Base-by-base conservation (phyloP, 2,329 filamentous ascomycete species). In the Microdochium paspali region DNA sequence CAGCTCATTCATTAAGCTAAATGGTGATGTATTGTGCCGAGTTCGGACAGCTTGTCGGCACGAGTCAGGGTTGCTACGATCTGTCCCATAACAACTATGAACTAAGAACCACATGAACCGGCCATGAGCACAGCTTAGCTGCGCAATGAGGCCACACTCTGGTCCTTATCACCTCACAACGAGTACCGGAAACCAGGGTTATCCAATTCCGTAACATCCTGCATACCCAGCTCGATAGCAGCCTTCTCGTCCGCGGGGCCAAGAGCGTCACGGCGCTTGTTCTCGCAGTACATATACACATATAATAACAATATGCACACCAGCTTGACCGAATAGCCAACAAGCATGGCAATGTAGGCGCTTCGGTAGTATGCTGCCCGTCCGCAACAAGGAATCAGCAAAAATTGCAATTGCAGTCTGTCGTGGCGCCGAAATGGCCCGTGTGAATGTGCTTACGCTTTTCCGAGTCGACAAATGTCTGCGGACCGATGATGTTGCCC, bases 401-500 rank as follows among this genome's bases (percentile, higher is more conserved):
- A n/a, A 40, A 4, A n/a, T n/a, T n/a, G n/a, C n/a, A n/a, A n/a
- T n/a, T n/a, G n/a, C n/a, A n/a, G n/a, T n/a, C n/a, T n/a, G n/a
- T 10, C 3, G n/a, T 25, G n/a, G 12, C 10, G 23, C 12, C 10
- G n/a, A n/a, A 10, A 9, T 20, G 12, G 13, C 12, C 31, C 7
- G 12, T 25, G 13, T 26, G 24, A 15, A 7, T 2, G 21, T 7
- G 10, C 57, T 55, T 49, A 60, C 56, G 56, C 5, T 51, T 51
- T 54, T 60, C 58, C 13, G 47, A 24, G 2, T 48, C 40, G 20
- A 54, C 51, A 48, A 62, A 62, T 4, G 61, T 61, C 46, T 63
- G 61, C 2, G 60, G 60, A 10, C 61, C 60, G 39, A 63, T 61
- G 50, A 63, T 61, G 49, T 62, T 63, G 3, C 61, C 59, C 10